Conservation (phyloP, 768 basidiomycete species). For the Suillus alpinus region DNA sequence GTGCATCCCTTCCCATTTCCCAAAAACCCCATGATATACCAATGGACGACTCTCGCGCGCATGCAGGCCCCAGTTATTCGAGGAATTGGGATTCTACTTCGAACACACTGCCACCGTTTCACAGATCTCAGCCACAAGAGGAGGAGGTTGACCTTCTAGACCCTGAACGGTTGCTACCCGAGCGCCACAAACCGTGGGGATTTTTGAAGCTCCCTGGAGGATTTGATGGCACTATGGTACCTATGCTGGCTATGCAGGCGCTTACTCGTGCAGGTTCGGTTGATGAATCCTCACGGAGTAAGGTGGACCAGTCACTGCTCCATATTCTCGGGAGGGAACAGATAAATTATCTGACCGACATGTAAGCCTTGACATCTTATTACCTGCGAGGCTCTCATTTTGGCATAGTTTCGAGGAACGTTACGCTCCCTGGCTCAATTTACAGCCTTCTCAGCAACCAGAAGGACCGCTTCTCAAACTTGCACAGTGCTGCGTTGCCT, state of each 20-base stretch:
- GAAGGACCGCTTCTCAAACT: constrained; percentile 38
- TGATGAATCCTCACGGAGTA: constrained; percentile 20
- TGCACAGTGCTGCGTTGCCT: constrained; percentile 45
- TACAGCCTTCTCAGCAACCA: constrained; percentile 31
- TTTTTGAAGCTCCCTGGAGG: constrained; percentile 36
- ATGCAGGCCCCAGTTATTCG: constrained; percentile 11
- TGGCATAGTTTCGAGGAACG: constrained; percentile 38
- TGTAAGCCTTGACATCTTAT: constrained; percentile 24
- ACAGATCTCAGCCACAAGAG: constrained; percentile 13
- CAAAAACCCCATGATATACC: constrained; percentile 20
- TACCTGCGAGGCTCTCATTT: not conserved
- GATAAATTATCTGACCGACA: constrained; percentile 35
- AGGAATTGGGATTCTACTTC: constrained; percentile 21
- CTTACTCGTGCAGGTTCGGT: constrained; percentile 30
- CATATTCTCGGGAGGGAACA: constrained; percentile 34
- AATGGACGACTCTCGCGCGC: constrained; percentile 18
- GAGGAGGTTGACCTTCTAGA: constrained; percentile 31
- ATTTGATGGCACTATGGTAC: constrained; percentile 43
- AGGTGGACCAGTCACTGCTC: constrained; percentile 27
- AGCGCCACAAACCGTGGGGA: constrained; percentile 37
- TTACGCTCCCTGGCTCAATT: constrained; percentile 43
- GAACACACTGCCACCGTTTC: constrained; percentile 15
- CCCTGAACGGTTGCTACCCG: constrained; percentile 36
- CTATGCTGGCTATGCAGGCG: constrained; percentile 45
- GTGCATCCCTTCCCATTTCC: constrained; percentile 18